phyloP scores from a whole-genome alignment of 192 early-diverging fungal genomes.

The Backusella tarrabulga region DNA sequence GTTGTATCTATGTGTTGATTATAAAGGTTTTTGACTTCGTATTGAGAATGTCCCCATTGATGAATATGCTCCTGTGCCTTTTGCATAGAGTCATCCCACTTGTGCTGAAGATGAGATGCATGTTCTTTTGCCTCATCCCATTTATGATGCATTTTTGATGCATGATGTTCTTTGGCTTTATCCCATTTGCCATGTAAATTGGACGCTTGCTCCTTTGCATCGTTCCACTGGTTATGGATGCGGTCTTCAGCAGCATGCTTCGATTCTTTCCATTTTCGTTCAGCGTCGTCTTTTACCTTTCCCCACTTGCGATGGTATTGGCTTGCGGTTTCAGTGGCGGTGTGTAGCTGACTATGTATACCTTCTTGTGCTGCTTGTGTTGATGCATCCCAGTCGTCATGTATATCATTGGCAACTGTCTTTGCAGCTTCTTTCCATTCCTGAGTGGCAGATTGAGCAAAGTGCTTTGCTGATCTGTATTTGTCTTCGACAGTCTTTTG shows the following conservation, averaged over 20 bases:
- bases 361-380: not conserved
- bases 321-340: not conserved
- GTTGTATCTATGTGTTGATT: not conserved
- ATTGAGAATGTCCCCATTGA: not conserved
- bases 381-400: not conserved
- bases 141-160: not conserved
- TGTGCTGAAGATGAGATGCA: not conserved
- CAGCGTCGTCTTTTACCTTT: not conserved
- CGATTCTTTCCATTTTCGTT: not conserved
- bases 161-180: not conserved
- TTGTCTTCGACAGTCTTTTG: not conserved
- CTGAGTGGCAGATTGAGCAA: not conserved
- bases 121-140: not conserved
- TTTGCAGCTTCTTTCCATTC: not conserved
- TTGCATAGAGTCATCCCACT: not conserved
- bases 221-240: not conserved
- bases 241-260: not conserved
- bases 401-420: not conserved
- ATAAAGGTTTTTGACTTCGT: not conserved
- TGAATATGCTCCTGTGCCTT: not conserved
- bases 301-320: not conserved
- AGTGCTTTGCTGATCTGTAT: not conserved
- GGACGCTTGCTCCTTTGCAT: not conserved
- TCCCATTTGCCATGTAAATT: not conserved
- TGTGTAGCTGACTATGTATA: not conserved